Evolutionary conservation across 2,329 filamentous ascomycete genomes (phyloP).

Genomic region (Trichoderma aggressivum): DNA sequence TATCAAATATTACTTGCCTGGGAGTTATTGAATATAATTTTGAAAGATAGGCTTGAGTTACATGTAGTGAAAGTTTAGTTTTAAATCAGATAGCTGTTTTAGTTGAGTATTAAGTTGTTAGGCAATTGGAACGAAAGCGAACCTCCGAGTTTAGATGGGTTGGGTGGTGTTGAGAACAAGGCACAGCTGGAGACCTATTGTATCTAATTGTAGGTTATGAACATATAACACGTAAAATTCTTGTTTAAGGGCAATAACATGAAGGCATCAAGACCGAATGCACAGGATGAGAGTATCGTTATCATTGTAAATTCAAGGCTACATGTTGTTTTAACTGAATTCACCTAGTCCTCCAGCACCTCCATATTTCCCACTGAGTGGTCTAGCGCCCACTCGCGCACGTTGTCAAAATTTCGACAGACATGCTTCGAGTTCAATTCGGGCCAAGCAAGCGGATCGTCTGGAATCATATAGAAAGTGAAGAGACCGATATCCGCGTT

Average conservation of each 20-base stretch:
- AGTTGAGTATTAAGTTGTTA: background rate
- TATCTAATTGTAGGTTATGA: background rate
- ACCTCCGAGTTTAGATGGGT: background rate
- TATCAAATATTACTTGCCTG: background rate
- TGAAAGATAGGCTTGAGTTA: background rate
- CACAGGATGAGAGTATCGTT: background rate
- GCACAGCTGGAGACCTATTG: background rate
- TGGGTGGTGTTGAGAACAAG: background rate
- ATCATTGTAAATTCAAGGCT: background rate
- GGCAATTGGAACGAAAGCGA: background rate
- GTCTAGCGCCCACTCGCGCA: background rate
- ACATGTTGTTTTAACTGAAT: background rate
- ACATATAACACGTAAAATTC: background rate
- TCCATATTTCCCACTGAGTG: slow-evolving; percentile 1
- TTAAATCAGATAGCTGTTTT: background rate
- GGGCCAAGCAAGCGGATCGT: background rate
- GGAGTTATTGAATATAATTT: background rate
- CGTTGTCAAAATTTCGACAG: background rate
- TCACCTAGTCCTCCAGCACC: background rate
- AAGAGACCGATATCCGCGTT: background rate
- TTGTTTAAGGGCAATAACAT: background rate
- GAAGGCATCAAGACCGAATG: background rate
- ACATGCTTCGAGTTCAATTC: background rate
- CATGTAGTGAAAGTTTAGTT: background rate
- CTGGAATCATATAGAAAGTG: slow-evolving; percentile 3